A percentile compares a stretch with the other conserved stretches of the same genome.
Evolutionary conservation across 1,284 basidiomycete genomes (phyloP).

Genomic region (Sparassis latifolia): DNA sequence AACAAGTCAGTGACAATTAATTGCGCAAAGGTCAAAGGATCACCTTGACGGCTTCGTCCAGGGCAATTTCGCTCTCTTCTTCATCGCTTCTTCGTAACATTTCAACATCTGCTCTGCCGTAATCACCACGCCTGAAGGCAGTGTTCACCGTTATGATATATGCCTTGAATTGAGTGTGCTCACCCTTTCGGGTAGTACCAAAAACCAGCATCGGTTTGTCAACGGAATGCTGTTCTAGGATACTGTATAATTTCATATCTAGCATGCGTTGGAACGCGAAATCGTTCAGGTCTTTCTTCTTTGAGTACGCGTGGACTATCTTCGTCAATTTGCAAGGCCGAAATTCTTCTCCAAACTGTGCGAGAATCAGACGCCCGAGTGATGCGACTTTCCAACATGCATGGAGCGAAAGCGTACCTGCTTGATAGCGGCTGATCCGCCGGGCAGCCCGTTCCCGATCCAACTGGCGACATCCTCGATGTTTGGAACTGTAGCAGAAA

Average conservation of each 20-base stretch:
- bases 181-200: constrained; percentile 81
- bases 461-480: constrained; percentile 85
- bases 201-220: constrained; percentile 84
- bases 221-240: constrained; percentile 63
- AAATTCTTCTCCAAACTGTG: constrained; percentile 86
- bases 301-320: constrained; percentile 58
- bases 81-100: constrained; percentile 55
- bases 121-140: constrained; percentile 49
- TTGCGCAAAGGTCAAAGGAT: too few relatives aligned
- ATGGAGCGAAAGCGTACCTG: constrained; percentile 40
- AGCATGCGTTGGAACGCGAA: constrained; percentile 72
- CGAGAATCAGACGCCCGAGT: not conserved
- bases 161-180: constrained; percentile 1
- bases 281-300: constrained; percentile 64
- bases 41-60: constrained; percentile 57
- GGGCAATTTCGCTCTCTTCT: constrained; percentile 47
- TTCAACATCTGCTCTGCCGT: constrained; percentile 74
- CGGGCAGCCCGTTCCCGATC: constrained; percentile 56
- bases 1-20: not conserved
- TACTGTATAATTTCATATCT: constrained; percentile 67
- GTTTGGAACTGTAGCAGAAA: constrained; percentile 95
- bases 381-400: not conserved
- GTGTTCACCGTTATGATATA: not conserved
- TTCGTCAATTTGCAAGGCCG: constrained; percentile 79
- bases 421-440: constrained; percentile 60